Base-by-base conservation (phyloP, 139 green algal genomes). In the Astrephomene gubernaculifera region DNA sequence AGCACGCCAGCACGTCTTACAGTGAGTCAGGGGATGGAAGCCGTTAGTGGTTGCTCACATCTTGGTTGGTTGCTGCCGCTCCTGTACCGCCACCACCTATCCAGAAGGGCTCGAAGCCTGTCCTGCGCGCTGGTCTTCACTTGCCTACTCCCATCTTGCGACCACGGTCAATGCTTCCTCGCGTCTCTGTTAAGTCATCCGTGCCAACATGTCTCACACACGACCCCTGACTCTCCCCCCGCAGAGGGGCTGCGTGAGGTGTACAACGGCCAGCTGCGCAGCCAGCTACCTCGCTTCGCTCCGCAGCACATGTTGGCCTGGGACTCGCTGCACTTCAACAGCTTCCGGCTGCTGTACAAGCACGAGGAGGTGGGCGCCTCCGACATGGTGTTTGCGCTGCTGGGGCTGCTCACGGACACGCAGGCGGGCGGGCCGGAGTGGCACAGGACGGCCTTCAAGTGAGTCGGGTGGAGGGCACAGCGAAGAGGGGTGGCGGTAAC, bases 1-100 rank as follows among this genome's bases (percentile, higher is more conserved):
- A 87, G 39, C 75, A 96, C 54, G 89, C 83, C 44, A 52, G 81
- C 41, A 70, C 82, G 10, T 24, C 86, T 22, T 95, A 83, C 73
- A 81, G 89, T 95, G 69, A 86, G 90, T 85, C n/a, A n/a, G n/a
- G n/a, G n/a, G n/a, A n/a, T n/a, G n/a, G n/a, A n/a, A n/a, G n/a
- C n/a, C n/a, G n/a, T n/a, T n/a, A n/a, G n/a, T n/a, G n/a, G n/a
- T n/a, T n/a, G n/a, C n/a, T n/a, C n/a, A n/a, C n/a, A n/a, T n/a
- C n/a, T n/a, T n/a, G n/a, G n/a, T n/a, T n/a, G n/a, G n/a, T n/a
- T n/a, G n/a, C n/a, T n/a, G n/a, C n/a, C n/a, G n/a, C n/a, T n/a
- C n/a, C n/a, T n/a, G n/a, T n/a, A n/a, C n/a, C n/a, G n/a, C n/a
- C n/a, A n/a, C n/a, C n/a, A n/a, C n/a, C n/a, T n/a, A n/a, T n/a